These are phyloP conservation scores for Dothistroma pini DNA, from an alignment of 2,329 filamentous ascomycete species.

Conservation along the genomic window DNA sequence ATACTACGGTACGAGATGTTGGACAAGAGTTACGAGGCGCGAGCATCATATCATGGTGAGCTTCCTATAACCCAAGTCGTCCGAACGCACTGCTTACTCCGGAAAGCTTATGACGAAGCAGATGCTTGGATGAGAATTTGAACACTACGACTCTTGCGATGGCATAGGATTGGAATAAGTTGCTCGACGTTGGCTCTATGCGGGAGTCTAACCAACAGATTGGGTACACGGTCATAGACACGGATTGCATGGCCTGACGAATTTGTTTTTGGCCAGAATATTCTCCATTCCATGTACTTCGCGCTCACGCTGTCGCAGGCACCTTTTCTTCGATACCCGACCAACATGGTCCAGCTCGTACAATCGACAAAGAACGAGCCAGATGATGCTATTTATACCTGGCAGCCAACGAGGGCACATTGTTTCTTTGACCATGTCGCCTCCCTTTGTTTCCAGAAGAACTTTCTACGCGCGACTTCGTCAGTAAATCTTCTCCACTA, in stretches of 20 bases:
- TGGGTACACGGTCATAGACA: background rate
- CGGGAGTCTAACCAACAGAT: background rate
- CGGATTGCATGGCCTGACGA: background rate
- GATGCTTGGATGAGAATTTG: background rate
- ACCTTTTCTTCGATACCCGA: background rate
- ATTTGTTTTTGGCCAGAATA: background rate
- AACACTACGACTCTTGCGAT: background rate
- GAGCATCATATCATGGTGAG: background rate
- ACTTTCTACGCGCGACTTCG: too few relatives aligned
- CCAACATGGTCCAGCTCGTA: background rate
- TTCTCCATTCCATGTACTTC: background rate
- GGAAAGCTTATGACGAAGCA: background rate
- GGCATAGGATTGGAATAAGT: background rate
- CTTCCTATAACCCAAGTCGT: background rate
- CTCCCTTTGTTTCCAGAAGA: too few relatives aligned
- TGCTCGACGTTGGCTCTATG: background rate
- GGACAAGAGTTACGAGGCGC: background rate
- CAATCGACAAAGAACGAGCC: background rate
- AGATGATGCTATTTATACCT: background rate
- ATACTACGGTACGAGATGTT: background rate
- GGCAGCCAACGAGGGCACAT: background rate
- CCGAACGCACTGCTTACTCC: background rate
- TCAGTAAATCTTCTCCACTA: too few relatives aligned
- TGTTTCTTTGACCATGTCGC: background rate
- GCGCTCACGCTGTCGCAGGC: background rate